Evolutionary conservation across 164 flowering plant species (phyloP), one percentile per base, ranked within the genome.

Genomic region (Tetracentron sinense): DNA sequence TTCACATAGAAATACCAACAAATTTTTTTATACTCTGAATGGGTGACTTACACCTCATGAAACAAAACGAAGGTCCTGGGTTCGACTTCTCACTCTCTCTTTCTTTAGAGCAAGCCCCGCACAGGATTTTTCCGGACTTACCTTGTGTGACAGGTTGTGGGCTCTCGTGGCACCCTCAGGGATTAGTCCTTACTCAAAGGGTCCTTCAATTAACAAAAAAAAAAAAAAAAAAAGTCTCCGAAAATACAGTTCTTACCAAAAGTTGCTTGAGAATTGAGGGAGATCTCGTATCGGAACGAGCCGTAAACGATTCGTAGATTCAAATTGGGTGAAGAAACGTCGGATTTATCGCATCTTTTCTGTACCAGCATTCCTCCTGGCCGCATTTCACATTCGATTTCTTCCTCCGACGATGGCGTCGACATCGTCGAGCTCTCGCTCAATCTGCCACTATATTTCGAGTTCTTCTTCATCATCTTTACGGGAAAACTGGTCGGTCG

Each of bases 311-410:
- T 59, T 31, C 87, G 74, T 1, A 88, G 59, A 14, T 72, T 73
- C 6, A 77, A 10, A 58, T 57, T 65, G 11, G 79, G 81, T 14
- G 67, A 58, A 4, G 64, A 33, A 42, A 20, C 53, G 11, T 72
- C 77, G 54, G 65, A n/a, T 2, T 52, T 54, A 2, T 58, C 74
- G 44, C 50, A 65, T 49, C 90, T 58, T 56, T 75, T 82, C 67
- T 85, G 93, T 46, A 87, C 93, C 69, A 87, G 55, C 93, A 85
- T 83, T 26, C 93, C 93, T 14, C 90, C 88, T 0, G 93, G 90
- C 35, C 90, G 69, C 85, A 81, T 66, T 64, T 87, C 93, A 79
- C 90, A 87, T 58, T 76, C 76, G 7, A 67, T 47, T 12, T 64
- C 78, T 49, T 70, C 78, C 1, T 70, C 80, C 29, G 48, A 50